Evolutionary conservation across 257 asterid species (phyloP).

Genomic region (Nicotiana tabacum): DNA sequence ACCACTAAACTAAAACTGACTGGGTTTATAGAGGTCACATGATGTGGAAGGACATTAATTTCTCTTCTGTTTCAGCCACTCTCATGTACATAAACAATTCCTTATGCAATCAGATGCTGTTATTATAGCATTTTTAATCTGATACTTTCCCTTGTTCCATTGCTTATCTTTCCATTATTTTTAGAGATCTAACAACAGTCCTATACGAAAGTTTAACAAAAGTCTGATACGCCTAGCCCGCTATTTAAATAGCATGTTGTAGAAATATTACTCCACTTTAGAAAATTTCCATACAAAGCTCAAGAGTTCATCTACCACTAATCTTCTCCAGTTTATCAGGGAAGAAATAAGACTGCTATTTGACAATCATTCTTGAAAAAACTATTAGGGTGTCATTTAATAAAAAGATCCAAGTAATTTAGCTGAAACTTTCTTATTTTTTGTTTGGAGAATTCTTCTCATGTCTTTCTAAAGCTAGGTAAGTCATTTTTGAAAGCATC

Average conservation of each 20-base stretch:
- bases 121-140: not conserved
- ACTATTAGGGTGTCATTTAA: not conserved
- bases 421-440: not conserved
- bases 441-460: not conserved
- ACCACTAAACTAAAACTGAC: not conserved
- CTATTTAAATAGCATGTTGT: not conserved
- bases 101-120: not conserved
- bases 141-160: not conserved
- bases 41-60: not conserved
- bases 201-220: not conserved
- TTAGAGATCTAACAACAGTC: not conserved
- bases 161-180: not conserved
- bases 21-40: not conserved
- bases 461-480: not conserved
- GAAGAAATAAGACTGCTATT: not conserved
- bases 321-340: not conserved
- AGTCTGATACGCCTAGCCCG: not conserved
- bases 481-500: not conserved
- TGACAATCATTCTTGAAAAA: not conserved
- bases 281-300: not conserved
- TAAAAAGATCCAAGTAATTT: not conserved
- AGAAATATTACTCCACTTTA: not conserved
- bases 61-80: not conserved
- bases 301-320: not conserved
- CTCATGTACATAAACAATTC: not conserved